Base-by-base conservation (phyloP, 1,284 basidiomycete genomes). In the Vanrija sp. region DNA sequence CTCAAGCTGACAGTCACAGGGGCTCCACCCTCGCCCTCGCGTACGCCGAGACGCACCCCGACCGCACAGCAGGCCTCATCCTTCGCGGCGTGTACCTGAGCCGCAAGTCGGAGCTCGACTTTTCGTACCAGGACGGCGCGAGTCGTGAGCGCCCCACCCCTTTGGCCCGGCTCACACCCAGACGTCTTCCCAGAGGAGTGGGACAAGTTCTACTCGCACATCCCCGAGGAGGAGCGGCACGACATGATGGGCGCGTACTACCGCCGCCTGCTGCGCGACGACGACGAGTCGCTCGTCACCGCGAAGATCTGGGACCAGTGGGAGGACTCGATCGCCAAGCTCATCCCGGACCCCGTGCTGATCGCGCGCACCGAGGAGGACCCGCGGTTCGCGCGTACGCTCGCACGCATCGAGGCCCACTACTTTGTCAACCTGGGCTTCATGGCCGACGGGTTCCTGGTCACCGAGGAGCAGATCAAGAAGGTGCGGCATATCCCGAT, bases 1-100 rank as follows among this genome's bases (percentile, higher is more conserved):
- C 1, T 9, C 9, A 23, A 18, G 27, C 15, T 31, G 38, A n/a
- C 41, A 45, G n/a, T 36, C 14, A 4, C 31, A 67, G 92, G 90
- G 93, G 93, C 3, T 93, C 89, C 3, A 95, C 91, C 1, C 80
- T 96, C n/a, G 82, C 88, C 12, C 76, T 98, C 31, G 87, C 86
- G 1, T 97, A 97, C 72, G 84, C 93, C 5, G 86, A 96, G 78
- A 78, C 83, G 4, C 87, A 96, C 68, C 90, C 93, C 0, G 84
- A 87, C 23, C 82, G 84, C 16, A 88, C 93, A 38, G 85, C 84
- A 69, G 85, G 82, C 24, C 79, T 98, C 18, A 84, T 91, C 24
- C 77, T 98, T n/a, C 84, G 93, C 22, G 93, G 93, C 0, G 93
- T 97, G 57, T 96, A 96, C 67, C 88, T 88, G 8, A 78, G 95